Evolutionary conservation across 441 rosid species (phyloP), one percentile per base, ranked within the genome.

Genomic region (California macrophylla): DNA sequence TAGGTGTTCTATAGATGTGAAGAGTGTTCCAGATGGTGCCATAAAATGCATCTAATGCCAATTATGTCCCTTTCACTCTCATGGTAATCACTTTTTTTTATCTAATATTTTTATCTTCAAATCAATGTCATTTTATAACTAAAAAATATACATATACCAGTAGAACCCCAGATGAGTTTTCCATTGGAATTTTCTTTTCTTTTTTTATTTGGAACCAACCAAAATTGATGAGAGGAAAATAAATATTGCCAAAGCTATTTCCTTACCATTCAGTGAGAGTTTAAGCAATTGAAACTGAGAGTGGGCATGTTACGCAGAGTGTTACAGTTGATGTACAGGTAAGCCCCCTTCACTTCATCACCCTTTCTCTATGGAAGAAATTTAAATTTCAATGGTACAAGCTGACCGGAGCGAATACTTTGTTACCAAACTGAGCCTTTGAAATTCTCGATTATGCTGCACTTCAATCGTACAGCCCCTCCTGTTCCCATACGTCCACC

Each of bases 401-500:
- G 9, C 45, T 10, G 45, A 10, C 38, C 8, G 30, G 30, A 1
- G 3, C 30, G 30, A 28, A 28, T 3, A 28, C 3, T 28, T 28
- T 28, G 3, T 28, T 28, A 32, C 61, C 65, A 67, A 71, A 52
- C 69, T 81, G 10, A 36, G 8, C 72, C 74, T 68, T 71, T 70
- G 15, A 32, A n/a, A 50, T 28, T 12, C 74, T 76, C 25, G 26
- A 9, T 32, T 29, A 62, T 29, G 60, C 66, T 13, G 26, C 66
- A 42, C 66, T 29, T 85, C 78, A 87, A 72, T 87, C 98, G 71
- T 92, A 90, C 83, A 92, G 77, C 24, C 96, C 96, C 71, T 92
- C 96, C 75, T 92, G 93, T 75, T 92, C 98, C 96, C 96, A 92
- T n/a, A 81, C 32, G 79, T 92, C 94, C 71, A 92, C 96, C 26